Conservation (phyloP, 139 green algal species). For the Yamagishiella unicocca region DNA sequence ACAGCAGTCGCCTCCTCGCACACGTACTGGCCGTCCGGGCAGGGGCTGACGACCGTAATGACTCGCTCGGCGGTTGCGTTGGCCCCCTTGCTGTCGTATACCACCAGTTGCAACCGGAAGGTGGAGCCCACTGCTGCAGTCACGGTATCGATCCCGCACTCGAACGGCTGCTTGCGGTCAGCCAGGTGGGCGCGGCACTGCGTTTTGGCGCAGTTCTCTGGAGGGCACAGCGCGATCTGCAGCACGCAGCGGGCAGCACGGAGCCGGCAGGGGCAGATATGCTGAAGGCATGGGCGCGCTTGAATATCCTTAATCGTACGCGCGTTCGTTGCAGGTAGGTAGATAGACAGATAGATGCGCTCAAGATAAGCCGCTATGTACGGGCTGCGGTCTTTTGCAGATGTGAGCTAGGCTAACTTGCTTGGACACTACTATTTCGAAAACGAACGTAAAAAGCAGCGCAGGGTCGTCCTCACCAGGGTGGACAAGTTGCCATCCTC, state of each 20-base stretch:
- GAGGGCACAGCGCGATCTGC: slow-evolving; percentile 19
- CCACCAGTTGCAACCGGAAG: background rate
- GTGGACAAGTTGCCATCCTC: slow-evolving; percentile 7
- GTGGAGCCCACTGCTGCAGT: background rate
- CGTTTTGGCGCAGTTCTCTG: background rate
- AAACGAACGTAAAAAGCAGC: no score
- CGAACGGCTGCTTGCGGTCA: slow-evolving; percentile 8
- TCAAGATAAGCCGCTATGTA: no score
- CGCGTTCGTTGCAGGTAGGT: no score
- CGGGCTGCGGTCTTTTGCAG: no score
- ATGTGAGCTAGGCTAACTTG: no score
- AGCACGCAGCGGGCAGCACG: no score
- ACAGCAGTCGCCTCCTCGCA: background rate
- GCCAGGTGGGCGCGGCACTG: slow-evolving; percentile 11
- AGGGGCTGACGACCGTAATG: background rate
- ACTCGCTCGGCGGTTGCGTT: background rate
- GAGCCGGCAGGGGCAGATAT: no score
- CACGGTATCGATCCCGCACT: slow-evolving; percentile 12
- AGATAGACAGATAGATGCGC: no score
- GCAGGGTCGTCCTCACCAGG: background rate
- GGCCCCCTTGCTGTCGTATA: slow-evolving; percentile 2
- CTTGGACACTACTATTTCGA: no score
- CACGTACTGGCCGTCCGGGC: background rate
- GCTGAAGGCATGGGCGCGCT: no score
- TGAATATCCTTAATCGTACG: no score